Evolutionary conservation across 1,139 yeast genomes (phyloP), one percentile per base, ranked within the genome.

Genomic region (Lizanozyma gosingica): DNA sequence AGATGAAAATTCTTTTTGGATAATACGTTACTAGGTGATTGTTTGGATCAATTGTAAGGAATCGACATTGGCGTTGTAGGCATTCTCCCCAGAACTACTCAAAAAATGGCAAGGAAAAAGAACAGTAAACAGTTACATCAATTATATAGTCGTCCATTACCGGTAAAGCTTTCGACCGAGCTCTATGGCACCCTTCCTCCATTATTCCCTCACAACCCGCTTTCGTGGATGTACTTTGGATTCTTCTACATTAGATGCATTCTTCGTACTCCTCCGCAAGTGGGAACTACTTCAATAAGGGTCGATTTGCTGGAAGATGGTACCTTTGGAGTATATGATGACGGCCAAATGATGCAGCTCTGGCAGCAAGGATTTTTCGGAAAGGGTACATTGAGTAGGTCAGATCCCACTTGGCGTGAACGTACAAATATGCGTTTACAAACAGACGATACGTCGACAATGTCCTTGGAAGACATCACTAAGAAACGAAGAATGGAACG

Each of bases 301-400:
- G 29, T 22, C 6, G 9, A 22, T 11, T 22, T 22, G 29, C 29
- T 22, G 29, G 29, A 62, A 27, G 57, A 63, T 42, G 66, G 64
- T 11, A 48, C 61, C 1, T 78, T 79, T 52, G 62, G 63, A 43
- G 80, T 80, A 1, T 50, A 51, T 2, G 70, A 73, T 41, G 62
- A 56, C 1, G 49, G 53, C 0, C 78, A 72, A 35, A 82, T 81
- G 76, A 52, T 55, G n/a, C 58, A 59, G 27, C 63, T 92, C 6
- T 92, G 98, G 97, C 62, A 71, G 27, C 74, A 74, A 53, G 99
- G 99, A 0, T 92, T 88, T 55, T 94, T 87, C 55, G 99, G 99
- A 8, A 92, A 92, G 52, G 99, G 98, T 2, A 73, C 77, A 3
- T 64, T 88, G 39, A 84, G 95, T 33, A 68, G 99, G 48, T 83